These are phyloP conservation scores for Neurospora sp. DNA, from an alignment of 2,329 filamentous ascomycete genomes.

Conservation along the genomic window DNA sequence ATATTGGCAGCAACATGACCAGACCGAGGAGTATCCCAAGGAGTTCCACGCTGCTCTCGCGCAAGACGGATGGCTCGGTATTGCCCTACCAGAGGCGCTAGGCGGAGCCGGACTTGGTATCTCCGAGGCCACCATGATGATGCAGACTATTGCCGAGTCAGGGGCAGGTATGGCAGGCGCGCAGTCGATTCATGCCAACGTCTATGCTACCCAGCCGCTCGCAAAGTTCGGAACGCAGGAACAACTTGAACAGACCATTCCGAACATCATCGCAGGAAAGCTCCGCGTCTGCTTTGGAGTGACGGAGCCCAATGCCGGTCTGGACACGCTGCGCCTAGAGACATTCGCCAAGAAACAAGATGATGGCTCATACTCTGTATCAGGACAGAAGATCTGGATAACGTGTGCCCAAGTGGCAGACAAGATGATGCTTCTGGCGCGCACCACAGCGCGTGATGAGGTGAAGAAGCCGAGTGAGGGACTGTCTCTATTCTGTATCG, in stretches of 20 bases:
- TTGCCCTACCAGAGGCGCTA: slow-evolving; percentile 64
- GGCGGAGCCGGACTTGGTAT: slow-evolving; percentile 71
- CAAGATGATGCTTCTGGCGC: slow-evolving; percentile 75
- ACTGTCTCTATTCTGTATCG: slow-evolving; percentile 72
- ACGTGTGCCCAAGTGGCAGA: slow-evolving; percentile 72
- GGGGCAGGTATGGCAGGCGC: slow-evolving; percentile 71
- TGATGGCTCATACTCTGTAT: slow-evolving; percentile 55
- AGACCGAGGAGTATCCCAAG: slow-evolving; percentile 59
- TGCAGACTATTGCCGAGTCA: slow-evolving; percentile 70
- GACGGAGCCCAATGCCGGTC: slow-evolving; percentile 72
- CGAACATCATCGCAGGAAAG: slow-evolving; percentile 61
- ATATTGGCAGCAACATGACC: slow-evolving; percentile 70
- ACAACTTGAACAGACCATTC: slow-evolving; percentile 55
- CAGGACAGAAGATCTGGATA: slow-evolving; percentile 85
- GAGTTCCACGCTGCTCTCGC: slow-evolving; percentile 70
- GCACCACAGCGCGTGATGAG: slow-evolving; percentile 61
- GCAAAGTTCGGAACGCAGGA: slow-evolving; percentile 60
- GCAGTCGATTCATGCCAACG: slow-evolving; percentile 54
- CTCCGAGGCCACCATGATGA: slow-evolving; percentile 77
- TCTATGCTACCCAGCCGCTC: slow-evolving; percentile 68
- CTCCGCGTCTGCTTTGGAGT: slow-evolving; percentile 73
- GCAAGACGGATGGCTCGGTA: slow-evolving; percentile 70
- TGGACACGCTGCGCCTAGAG: slow-evolving; percentile 64
- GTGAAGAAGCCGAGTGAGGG: slow-evolving; percentile 63
- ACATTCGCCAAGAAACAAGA: slow-evolving; percentile 48